These are phyloP conservation scores for Globisporangium abappressorium DNA, from an alignment of 352 stramenopile genomes.

Conservation along the genomic window DNA sequence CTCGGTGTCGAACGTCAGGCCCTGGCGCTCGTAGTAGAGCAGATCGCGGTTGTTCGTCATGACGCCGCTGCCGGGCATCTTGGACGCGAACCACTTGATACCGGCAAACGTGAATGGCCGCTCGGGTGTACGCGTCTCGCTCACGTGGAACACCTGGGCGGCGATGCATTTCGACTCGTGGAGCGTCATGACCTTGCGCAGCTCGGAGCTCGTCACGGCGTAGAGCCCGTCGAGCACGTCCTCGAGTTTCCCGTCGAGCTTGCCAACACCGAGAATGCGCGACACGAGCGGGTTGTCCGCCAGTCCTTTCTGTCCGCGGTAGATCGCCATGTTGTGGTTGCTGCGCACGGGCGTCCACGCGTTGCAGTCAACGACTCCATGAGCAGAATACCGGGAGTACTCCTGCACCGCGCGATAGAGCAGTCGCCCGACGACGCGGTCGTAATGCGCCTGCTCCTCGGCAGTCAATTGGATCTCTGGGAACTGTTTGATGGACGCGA, in stretches of 20 bases:
- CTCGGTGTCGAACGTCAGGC: conserved; percentile 37
- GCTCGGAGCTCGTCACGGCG: conserved; percentile 34
- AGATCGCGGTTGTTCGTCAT: conserved; percentile 29
- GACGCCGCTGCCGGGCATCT: conserved; percentile 26
- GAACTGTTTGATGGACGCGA: neutral
- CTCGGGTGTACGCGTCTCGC: conserved; percentile 23
- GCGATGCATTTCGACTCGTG: conserved; percentile 31
- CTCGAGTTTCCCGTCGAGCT: conserved; percentile 16
- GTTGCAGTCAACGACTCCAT: conserved; percentile 9
- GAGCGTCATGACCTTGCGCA: conserved; percentile 28
- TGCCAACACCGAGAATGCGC: conserved; percentile 14
- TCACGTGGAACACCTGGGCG: conserved; percentile 28
- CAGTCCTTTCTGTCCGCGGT: conserved; percentile 14
- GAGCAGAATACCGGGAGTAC: neutral
- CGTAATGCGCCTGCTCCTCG: neutral
- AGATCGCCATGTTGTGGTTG: conserved; percentile 17
- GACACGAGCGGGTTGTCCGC: conserved; percentile 1
- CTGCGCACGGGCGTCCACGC: conserved; percentile 18
- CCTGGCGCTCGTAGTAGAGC: conserved; percentile 51
- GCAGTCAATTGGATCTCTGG: neutral
- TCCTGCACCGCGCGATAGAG: neutral
- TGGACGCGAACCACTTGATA: conserved; percentile 45
- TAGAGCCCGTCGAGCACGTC: conserved; percentile 49
- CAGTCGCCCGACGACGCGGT: neutral
- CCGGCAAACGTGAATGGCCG: conserved; percentile 39